Evolutionary conservation across 495 filamentous ascomycete species (phyloP).

Genomic region (Choiromyces venosus): DNA sequence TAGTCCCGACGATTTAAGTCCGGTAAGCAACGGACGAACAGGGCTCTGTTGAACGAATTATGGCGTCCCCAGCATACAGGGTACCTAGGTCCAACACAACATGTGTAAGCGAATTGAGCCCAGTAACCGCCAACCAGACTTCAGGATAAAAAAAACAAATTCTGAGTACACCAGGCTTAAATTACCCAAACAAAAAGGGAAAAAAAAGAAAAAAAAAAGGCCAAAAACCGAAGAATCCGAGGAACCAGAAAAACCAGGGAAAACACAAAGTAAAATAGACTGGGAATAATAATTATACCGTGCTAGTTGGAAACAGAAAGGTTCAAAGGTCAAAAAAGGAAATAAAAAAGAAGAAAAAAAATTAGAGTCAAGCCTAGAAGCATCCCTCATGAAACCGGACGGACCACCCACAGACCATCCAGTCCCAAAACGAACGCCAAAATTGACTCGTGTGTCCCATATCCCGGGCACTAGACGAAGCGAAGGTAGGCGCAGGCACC

Average conservation of each 20-base stretch:
- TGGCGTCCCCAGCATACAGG: slow-evolving; percentile 35
- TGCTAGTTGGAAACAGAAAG: neutral
- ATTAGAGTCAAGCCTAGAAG: slow-evolving; percentile 4
- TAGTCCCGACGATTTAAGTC: slow-evolving; percentile 39
- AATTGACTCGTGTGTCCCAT: slow-evolving; percentile 36
- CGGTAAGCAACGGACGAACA: slow-evolving; percentile 36
- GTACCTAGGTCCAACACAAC: slow-evolving; percentile 34
- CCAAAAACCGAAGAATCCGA: slow-evolving; percentile 17
- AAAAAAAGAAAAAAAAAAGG: slow-evolving; percentile 32
- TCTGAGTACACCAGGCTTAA: slow-evolving; percentile 17
- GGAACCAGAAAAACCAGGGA: slow-evolving; percentile 31
- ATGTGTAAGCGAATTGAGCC: slow-evolving; percentile 33
- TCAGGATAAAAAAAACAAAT: slow-evolving; percentile 33
- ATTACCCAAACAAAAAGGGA: slow-evolving; percentile 17
- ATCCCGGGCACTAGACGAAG: slow-evolving; percentile 40
- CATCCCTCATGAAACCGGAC: slow-evolving; percentile 23
- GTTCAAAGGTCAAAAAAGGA: neutral
- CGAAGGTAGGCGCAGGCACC: slow-evolving; percentile 36
- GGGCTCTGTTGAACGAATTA: slow-evolving; percentile 35
- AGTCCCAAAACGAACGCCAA: slow-evolving; percentile 30
- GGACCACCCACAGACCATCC: slow-evolving; percentile 34
- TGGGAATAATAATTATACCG: neutral
- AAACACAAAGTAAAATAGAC: slow-evolving; percentile 21
- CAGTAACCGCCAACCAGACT: slow-evolving; percentile 35
- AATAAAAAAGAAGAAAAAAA: neutral